phyloP scores from a whole-genome alignment of 768 basidiomycete genomes.

The Boletus coccyginus region DNA sequence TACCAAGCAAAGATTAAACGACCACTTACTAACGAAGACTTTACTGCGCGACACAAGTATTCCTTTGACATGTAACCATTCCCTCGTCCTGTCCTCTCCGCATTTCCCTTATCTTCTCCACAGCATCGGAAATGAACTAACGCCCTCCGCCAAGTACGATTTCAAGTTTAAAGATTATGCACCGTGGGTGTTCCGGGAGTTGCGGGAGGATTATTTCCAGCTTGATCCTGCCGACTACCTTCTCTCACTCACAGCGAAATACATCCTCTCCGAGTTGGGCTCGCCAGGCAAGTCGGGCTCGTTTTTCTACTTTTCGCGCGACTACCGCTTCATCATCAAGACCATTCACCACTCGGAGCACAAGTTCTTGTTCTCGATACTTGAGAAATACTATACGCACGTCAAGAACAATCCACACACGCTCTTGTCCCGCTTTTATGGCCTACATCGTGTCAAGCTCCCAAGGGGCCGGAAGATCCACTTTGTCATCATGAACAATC shows the following conservation, averaged over 20 bases:
- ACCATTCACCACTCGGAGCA: conserved; percentile 95
- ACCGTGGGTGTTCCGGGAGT: conserved; percentile 94
- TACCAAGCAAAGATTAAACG: conserved; percentile 95
- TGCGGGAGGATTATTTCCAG: conserved; percentile 92
- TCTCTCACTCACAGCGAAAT: conserved; percentile 93
- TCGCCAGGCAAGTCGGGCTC: conserved; percentile 98
- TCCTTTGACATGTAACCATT: conserved; percentile 89
- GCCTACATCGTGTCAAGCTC: conserved; percentile 95
- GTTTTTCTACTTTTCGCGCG: conserved; percentile 98
- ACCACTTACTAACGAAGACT: conserved; percentile 82
- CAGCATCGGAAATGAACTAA: conserved; percentile 95
- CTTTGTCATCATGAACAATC: conserved; percentile 99
- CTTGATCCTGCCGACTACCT: conserved; percentile 98
- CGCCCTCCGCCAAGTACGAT: conserved; percentile 96
- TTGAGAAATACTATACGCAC: conserved; percentile 82
- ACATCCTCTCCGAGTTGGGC: conserved; percentile 96
- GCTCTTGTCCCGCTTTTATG: conserved; percentile 91
- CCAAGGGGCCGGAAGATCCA: conserved; percentile 94
- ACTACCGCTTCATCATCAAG: conserved; percentile 99
- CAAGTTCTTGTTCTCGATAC: conserved; percentile 84
- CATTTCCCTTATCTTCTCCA: conserved; percentile 4
- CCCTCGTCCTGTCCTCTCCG: not conserved
- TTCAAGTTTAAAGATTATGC: conserved; percentile 99
- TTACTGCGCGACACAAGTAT: conserved; percentile 85
- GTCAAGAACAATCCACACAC: conserved; percentile 92